Conservation (phyloP, 31 red algal genomes). For the Asparagopsis taxiformis region DNA sequence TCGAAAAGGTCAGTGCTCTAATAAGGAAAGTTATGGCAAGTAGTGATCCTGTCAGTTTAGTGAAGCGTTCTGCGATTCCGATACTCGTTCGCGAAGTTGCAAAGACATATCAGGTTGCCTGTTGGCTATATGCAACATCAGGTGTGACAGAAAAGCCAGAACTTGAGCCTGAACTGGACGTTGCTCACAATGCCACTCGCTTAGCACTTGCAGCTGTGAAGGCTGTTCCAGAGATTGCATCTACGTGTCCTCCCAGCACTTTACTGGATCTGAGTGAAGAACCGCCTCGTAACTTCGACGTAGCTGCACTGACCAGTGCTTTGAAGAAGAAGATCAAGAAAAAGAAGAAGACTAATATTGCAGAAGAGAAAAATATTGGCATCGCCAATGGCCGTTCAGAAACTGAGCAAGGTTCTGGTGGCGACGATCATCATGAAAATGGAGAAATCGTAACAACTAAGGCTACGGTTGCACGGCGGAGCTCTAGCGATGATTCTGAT, state of each 20-base stretch:
- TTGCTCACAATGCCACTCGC: constrained; percentile 26
- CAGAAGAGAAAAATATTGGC: too few species aligned
- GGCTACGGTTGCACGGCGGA: too few species aligned
- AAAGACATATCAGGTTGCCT: constrained; percentile 25
- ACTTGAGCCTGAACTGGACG: constrained; percentile 10
- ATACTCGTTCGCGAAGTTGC: constrained; percentile 21
- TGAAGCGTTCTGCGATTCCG: constrained; percentile 25
- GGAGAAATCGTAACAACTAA: too few species aligned
- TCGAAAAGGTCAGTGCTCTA: constrained; percentile 12
- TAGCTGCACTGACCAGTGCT: constrained; percentile 3
- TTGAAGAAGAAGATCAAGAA: constrained; percentile 37
- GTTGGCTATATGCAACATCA: constrained; percentile 36
- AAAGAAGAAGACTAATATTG: constrained; percentile 54
- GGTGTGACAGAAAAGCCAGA: constrained; percentile 5
- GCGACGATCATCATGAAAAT: too few species aligned
- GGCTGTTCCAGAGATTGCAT: constrained; percentile 12
- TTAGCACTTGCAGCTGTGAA: constrained; percentile 8
- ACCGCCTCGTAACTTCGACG: constrained; percentile 11
- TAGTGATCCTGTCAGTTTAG: constrained; percentile 7
- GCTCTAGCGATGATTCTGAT: too few species aligned
- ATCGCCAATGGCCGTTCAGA: too few species aligned
- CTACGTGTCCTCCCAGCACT: constrained; percentile 14
- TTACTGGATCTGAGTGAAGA: constrained; percentile 13
- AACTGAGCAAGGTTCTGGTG: too few species aligned
- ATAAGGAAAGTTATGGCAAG: constrained; percentile 11